Percentiles rank a stretch among this genome's conserved stretches.
phyloP scores from a whole-genome alignment of 1,139 yeast species.

The Saccharomycopsis phalli region DNA sequence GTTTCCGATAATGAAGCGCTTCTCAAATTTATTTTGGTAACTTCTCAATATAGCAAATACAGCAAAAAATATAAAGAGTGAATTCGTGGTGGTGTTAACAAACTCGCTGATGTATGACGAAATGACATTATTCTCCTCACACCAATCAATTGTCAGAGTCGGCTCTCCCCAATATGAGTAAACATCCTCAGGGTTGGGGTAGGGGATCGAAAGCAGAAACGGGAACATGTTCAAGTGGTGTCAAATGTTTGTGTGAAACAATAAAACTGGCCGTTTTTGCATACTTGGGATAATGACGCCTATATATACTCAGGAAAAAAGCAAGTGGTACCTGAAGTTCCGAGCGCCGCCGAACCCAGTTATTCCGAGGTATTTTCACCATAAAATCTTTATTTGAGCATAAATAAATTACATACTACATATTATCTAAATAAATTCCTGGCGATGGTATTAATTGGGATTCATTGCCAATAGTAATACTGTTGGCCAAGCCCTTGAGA shows the following conservation, averaged over 20 bases:
- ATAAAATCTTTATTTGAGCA: too few relatives aligned
- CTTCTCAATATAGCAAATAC: constrained; percentile 57
- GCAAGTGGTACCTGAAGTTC: too few relatives aligned
- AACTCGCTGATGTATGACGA: constrained; percentile 84
- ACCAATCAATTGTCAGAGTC: constrained; percentile 82
- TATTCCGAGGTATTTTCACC: too few relatives aligned
- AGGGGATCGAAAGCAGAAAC: constrained; percentile 25
- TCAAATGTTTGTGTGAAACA: not conserved
- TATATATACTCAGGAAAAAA: too few relatives aligned
- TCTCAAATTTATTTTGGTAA: constrained; percentile 50
- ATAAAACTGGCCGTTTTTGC: too few relatives aligned
- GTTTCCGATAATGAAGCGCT: constrained; percentile 46
- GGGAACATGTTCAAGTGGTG: not conserved
- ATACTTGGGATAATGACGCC: too few relatives aligned
- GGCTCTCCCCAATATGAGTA: constrained; percentile 31
- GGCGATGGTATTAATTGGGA: too few relatives aligned
- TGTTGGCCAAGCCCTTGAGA: too few relatives aligned
- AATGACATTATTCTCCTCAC: constrained; percentile 89
- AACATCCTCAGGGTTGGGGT: constrained; percentile 27
- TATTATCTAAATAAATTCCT: too few relatives aligned
- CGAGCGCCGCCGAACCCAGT: too few relatives aligned
- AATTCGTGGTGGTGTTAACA: constrained; percentile 71
- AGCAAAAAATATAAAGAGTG: constrained; percentile 59
- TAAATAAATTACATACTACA: too few relatives aligned
- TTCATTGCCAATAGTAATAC: too few relatives aligned